phyloP scores from a whole-genome alignment of 768 basidiomycete genomes.

The Leccinum uliginosum region DNA sequence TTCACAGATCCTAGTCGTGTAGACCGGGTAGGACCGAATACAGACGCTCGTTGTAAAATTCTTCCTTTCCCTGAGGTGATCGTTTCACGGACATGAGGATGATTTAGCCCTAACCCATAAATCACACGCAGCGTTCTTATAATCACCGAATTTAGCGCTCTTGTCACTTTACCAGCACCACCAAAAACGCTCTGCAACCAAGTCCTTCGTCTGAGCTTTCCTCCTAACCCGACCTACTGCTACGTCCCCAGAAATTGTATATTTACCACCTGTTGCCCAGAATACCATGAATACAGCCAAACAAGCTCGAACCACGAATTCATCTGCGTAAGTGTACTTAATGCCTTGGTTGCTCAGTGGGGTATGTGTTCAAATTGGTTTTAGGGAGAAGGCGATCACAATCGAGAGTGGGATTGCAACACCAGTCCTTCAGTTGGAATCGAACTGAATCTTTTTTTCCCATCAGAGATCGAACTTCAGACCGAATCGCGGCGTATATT shows the following conservation, averaged over 20 bases:
- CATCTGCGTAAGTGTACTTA: neutral
- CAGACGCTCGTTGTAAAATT: constrained; percentile 3
- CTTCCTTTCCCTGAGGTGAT: constrained; percentile 6
- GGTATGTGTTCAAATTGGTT: neutral
- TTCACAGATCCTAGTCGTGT: neutral
- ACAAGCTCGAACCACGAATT: neutral
- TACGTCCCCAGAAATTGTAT: neutral
- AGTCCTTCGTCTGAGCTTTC: neutral
- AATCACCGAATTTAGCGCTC: neutral
- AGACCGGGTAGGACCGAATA: neutral
- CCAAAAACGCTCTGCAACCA: neutral
- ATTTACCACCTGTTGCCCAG: neutral
- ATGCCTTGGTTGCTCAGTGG: neutral
- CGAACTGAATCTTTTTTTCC: no score
- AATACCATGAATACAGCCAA: neutral
- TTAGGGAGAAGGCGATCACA: constrained; percentile 1
- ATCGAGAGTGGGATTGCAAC: neutral
- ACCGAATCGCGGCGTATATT: neutral
- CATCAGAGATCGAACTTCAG: constrained; percentile 4
- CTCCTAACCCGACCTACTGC: neutral
- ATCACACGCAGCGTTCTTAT: neutral
- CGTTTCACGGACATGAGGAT: neutral
- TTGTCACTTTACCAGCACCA: neutral
- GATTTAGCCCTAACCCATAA: neutral
- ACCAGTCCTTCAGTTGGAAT: neutral